Base-by-base conservation (phyloP, 495 filamentous ascomycete species). In the Hapsidospora chrysogenum region DNA sequence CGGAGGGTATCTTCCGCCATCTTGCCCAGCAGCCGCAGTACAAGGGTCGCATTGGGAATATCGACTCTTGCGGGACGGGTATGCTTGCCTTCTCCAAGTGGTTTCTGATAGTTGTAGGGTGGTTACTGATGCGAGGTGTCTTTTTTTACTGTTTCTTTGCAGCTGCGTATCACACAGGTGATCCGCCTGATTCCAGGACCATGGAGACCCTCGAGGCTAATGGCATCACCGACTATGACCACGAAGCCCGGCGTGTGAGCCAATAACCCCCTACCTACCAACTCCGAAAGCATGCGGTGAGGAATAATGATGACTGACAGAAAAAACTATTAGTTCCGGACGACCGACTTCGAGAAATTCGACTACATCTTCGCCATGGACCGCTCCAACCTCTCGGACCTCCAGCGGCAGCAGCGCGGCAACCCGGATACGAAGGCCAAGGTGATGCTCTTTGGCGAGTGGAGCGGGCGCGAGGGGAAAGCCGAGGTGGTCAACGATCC, bases 351-450 rank as follows among this genome's bases (percentile, higher is more conserved):
- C 45, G 51, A 68, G 16, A 66, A 68, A 4, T 96, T 93, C 46
- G 85, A 96, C 52, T 97, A 87, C 49, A 73, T 97, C 36, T 66
- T 97, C 34, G 86, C 83, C 27, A 97, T 97, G 89, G 89, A 96
- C 51, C 63, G 77, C 21, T 63, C 70, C n/a, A 96, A 95, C 50
- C 55, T 87, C 8, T 55, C 61, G 21, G 75, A 94, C 45, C 54
- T 95, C 40, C 44, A 73, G 41, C 60, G 72, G 18, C 51, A 78
- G 44, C 54, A 63, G 41, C 58, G 62, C 33, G 62, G 70, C 32
- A 65, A 67, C 35, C 56, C 74, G 53, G 41, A 53, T 47, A 44
- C 57, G 44, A 61, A 63, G 50, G 68, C 64, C 30, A 59, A 66
- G 41, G 68, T 94, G 27, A 76, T 78, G 51, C 56, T 97, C 20